Percentiles rank a stretch among this genome's conserved stretches.
These are phyloP conservation scores for Plasmodium fragile DNA, from an alignment of 169 alveolate species.

Conservation along the genomic window DNA sequence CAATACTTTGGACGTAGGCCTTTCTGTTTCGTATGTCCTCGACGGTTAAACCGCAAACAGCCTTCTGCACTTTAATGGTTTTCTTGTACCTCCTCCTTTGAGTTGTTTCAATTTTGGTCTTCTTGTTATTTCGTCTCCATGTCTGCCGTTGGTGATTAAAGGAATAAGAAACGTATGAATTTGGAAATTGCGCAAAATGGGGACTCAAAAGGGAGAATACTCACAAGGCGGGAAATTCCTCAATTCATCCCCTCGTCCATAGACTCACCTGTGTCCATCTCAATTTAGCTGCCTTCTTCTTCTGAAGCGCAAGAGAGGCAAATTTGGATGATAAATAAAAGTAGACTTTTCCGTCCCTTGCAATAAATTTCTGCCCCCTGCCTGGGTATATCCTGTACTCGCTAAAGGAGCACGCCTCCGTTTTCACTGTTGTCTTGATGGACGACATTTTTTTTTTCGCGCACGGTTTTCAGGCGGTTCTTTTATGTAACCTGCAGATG, in stretches of 20 bases:
- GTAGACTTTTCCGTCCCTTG: slow-evolving; percentile 97
- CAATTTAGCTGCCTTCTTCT: slow-evolving; percentile 96
- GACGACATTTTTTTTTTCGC: slow-evolving; percentile 83
- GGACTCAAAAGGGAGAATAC: not conserved
- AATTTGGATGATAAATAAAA: slow-evolving; percentile 92
- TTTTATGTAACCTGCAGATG: slow-evolving; percentile 24
- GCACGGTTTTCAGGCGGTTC: not conserved
- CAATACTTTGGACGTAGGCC: slow-evolving; percentile 65
- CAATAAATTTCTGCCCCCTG: slow-evolving; percentile 96
- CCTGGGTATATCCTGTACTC: slow-evolving; percentile 99
- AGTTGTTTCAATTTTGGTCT: slow-evolving; percentile 86
- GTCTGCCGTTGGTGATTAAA: slow-evolving; percentile 80
- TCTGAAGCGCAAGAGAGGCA: slow-evolving; percentile 93
- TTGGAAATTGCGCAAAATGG: not conserved
- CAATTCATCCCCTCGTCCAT: not conserved
- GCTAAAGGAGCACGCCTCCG: slow-evolving; percentile 96
- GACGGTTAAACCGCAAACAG: slow-evolving; percentile 96
- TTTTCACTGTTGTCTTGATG: slow-evolving; percentile 92
- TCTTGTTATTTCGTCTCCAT: slow-evolving; percentile 98
- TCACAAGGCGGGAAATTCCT: not conserved
- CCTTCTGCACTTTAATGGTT: slow-evolving; percentile 94
- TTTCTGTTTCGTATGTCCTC: slow-evolving; percentile 92
- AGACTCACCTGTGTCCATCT: slow-evolving; percentile 94
- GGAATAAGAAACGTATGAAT: not conserved
- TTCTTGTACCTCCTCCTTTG: slow-evolving; percentile 88